Base-by-base conservation (phyloP, 805 yeast genomes). In the Isabelozyma rhagii region DNA sequence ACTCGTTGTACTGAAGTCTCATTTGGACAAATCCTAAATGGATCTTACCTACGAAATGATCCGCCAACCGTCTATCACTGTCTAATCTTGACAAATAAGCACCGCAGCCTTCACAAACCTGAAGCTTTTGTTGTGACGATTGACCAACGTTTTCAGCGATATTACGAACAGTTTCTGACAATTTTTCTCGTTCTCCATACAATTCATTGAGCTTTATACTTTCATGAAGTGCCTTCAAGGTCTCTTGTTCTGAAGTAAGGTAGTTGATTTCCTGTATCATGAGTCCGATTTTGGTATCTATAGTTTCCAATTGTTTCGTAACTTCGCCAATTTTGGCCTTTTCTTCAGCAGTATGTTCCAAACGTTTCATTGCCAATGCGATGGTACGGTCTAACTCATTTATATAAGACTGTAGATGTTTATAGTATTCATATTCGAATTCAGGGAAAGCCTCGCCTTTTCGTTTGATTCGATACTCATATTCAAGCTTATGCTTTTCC, bases 91-190 rank as follows among this genome's bases (percentile, higher is more conserved):
- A 87, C 39, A 93, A 71, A 60, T 86, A 90, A 0, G 96, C 96
- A 0, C 96, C 97, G 68, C 98, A 92, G 1, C 82, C 83, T 54
- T 82, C 87, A 67, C 98, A 92, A 0, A 89, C 96, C 65, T 91
- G 97, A 43, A 92, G 73, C 64, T 89, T 89, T 60, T 92, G 97
- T 61, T 88, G 96, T 1, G 94, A 89, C 10, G 91, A 80, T 57
- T 89, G 93, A 2, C 96, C 94, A 7, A 86, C 76, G 59, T 82
- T 84, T 50, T 89, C 96, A 11, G 84, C 78, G 6, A 87, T 67
- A 25, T 72, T 76, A 41, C 86, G 69, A 4, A 87, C 83, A 45
- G 77, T 79, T 47, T 79, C 80, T 1, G 85, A 81, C 14, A 83
- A 68, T 15, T 63, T 62, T 28, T 76, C 80, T 55, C 91, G 71